Evolutionary conservation across 140 eudicot genomes (phyloP), one percentile per base, ranked within the genome.

Genomic region (Senecio squalidus): DNA sequence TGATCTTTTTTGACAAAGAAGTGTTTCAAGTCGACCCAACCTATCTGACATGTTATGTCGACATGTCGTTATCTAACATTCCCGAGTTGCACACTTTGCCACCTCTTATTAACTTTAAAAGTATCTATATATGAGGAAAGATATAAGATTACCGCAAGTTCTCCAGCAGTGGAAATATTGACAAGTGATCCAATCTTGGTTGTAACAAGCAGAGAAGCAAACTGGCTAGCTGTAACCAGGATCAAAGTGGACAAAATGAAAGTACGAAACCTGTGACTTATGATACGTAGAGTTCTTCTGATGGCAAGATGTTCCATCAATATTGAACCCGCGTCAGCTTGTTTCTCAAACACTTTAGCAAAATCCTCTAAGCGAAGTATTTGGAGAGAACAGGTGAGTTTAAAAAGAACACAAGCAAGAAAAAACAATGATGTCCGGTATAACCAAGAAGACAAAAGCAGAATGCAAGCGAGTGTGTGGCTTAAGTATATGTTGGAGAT

Each of bases 241-340:
- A 86, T 74, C 69, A 86, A 52, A 62, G 82, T 71, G 2, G 74
- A 78, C 68, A 91, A 64, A 60, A 91, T 83, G 49, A 91, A 91
- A 0, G 64, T 75, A 14, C 95, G 77, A 55, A 91, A 91, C 36
- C 95, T 79, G 55, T 91, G 98, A 71, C 98, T 91, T 62, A 83
- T 91, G 5, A 91, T 62, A 9, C 94, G 68, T 17, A 91, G 86
- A 33, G 77, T 81, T 60, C 81, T 78, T 78, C 95, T 76, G 43
- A 91, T 84, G 22, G 85, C 75, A 43, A 86, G 81, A 59, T 91
- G 98, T 30, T 86, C 95, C 34, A 71, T 53, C 66, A 83, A 51
- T 64, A 83, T 84, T 4, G 75, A 55, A 3, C 77, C 80, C 30
- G 83, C 98, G 24, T 86, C 91, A 5, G 94, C 80, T 66, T 86